Base-by-base conservation (phyloP, 768 basidiomycete species). In the Daedalea quercina region DNA sequence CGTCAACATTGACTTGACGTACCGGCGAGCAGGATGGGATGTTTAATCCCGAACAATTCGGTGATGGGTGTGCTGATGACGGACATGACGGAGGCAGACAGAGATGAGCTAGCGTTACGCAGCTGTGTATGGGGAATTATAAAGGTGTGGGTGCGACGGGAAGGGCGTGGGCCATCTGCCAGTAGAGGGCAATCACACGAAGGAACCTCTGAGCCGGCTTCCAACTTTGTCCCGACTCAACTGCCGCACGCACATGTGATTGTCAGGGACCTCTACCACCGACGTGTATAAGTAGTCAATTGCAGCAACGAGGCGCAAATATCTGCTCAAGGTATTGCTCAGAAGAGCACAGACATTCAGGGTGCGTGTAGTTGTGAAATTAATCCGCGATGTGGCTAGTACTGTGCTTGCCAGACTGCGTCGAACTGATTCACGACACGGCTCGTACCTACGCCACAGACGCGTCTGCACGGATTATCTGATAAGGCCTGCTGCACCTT, bases 1-100 rank as follows among this genome's bases (percentile, higher is more conserved):
- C 1, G n/a, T 6, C 15, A 1, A 22, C 8, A 42, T 26, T 33
- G 22, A 17, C 25, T 42, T 9, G 22, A 47, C 63, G 56, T 55
- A 79, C 86, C 92, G 59, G 92, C 92, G 22, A 94, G 82, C 50
- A 94, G 67, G 59, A 94, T 80, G 41, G 92, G 92, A 64, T 94
- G 92, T 71, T 86, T 81, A 68, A 94, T 90, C 49, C 82, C 83
- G 68, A 94, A 94, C 51, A 93, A 75, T 70, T 93, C 78, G 31
- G 92, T 94, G 58, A 94, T 77, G n/a, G 90, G 88, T 4, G 92
- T 94, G 20, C 78, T 71, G 54, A 94, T 84, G 50, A 76, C 71
- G 57, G 83, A 73, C 82, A 85, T 85, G 40, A 46, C 60, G 52
- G 35, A 17, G 47, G 25, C 17, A 23, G 34, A 28, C 28, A 31